Evolutionary conservation across 495 filamentous ascomycete species (phyloP), one percentile per base, ranked within the genome.

Genomic region (Penicillium ochrochloron): DNA sequence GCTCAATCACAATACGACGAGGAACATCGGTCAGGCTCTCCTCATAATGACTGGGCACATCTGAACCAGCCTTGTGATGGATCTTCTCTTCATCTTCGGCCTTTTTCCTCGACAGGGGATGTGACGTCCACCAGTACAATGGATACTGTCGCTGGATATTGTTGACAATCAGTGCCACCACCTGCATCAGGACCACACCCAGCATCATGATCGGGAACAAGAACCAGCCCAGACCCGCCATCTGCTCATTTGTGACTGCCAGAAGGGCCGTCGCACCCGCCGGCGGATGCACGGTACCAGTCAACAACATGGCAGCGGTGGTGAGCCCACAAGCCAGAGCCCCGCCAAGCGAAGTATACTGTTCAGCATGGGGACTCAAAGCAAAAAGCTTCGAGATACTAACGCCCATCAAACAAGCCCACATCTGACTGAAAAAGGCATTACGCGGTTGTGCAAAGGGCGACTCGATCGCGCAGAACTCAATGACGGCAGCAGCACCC

Each of bases 191-290:
- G 1, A 66, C 70, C 42, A 83, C 85, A 0, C 87, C 89, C 34
- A 94, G 75, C 63, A 90, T 62, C 37, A 96, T 83, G 7, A 93
- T 74, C 0, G 87, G 84, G 5, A 95, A 73, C 35, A 95, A 74
- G 41, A 83, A 86, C 92, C 92, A 97, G 6, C 91, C 92, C 57
- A 97, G 74, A 1, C 69, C 71, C 10, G 42, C 60, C 7, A 58
- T 70, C 17, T 81, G 77, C 0, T 88, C 76, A 52, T 90, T 84
- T 0, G 89, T 83, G 2, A 90, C 91, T 0, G 91, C 91, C 21
- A 97, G 77, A 1, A 97, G 75, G 0, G 94, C 92, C 0, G 92
- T 96, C 3, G 94, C 94, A 9, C 94, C 94, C 0, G 92, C 94
- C 0, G 94, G 94, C 7, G 94, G 94, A 70, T 97, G 90, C 2